A percentile compares a stretch with the other conserved stretches of the same genome.
Evolutionary conservation across 306 rosid species (phyloP).

Genomic region (Castanea mollissima): DNA sequence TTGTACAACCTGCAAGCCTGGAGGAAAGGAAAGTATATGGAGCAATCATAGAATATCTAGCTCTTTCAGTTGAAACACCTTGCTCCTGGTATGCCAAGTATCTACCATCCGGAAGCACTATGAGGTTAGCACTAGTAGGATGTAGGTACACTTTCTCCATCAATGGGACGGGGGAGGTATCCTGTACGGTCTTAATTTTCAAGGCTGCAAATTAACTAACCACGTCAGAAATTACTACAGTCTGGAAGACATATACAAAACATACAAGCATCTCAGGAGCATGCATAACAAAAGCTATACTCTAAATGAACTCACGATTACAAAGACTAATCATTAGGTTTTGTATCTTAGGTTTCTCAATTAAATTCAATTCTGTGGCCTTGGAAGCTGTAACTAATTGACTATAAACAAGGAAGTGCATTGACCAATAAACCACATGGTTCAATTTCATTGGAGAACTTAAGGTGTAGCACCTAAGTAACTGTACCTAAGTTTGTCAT

Average conservation of each 20-base stretch:
- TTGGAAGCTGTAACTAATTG: too few relatives aligned
- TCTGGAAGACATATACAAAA: background rate
- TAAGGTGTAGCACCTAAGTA: too few relatives aligned
- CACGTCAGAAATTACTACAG: constrained; percentile 11
- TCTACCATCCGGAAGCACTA: constrained; percentile 90
- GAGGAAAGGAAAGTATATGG: constrained; percentile 92
- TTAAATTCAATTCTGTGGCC: too few relatives aligned
- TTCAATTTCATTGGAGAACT: too few relatives aligned
- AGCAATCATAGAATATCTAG: constrained; percentile 73
- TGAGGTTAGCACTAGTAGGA: constrained; percentile 73
- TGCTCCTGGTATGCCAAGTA: constrained; percentile 78
- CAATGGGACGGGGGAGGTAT: constrained; percentile 22
- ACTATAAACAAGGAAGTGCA: too few relatives aligned
- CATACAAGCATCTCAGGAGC: background rate
- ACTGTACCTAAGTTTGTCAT: too few relatives aligned
- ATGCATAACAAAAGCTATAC: background rate
- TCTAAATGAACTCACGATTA: background rate
- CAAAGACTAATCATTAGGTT: background rate
- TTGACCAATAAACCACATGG: too few relatives aligned
- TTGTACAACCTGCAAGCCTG: constrained; percentile 77
- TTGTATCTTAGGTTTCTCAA: too few relatives aligned
- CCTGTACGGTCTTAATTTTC: constrained; percentile 31
- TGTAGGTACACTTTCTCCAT: constrained; percentile 58
- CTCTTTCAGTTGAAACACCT: constrained; percentile 69
- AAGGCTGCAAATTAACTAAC: constrained; percentile 51